Conservation (phyloP, 345 rosid genomes). For the Sisymbrium altissimum region DNA sequence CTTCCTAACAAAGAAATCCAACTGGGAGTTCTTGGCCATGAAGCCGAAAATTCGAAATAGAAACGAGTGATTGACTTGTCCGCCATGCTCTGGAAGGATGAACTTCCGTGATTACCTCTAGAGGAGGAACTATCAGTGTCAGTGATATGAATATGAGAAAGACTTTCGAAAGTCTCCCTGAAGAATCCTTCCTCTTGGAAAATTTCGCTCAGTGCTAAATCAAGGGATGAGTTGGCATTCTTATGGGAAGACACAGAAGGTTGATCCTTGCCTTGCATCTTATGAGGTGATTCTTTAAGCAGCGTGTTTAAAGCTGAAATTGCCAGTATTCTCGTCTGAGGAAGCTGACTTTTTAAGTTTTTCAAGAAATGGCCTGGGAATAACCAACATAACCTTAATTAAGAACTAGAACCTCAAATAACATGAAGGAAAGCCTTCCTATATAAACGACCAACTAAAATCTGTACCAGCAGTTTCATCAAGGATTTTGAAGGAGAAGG, state of each 20-base stretch:
- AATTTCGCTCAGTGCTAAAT: conserved; percentile 71
- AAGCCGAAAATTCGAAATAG: conserved; percentile 91
- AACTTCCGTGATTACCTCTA: conserved; percentile 73
- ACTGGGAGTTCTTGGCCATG: conserved; percentile 99
- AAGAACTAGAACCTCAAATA: conserved; percentile 12
- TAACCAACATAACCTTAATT: conserved; percentile 14
- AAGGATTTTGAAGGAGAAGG: conserved; percentile 64
- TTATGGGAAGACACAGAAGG: conserved; percentile 32
- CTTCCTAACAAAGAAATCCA: conserved; percentile 92
- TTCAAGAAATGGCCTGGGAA: conserved; percentile 88
- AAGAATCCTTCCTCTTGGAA: conserved; percentile 92
- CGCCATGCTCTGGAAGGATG: conserved; percentile 82
- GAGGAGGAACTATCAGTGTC: conserved; percentile 75
- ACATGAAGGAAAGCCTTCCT: background rate
- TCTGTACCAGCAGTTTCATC: conserved; percentile 83
- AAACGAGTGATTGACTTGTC: conserved; percentile 95
- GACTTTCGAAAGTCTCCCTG: conserved; percentile 78
- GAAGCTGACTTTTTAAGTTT: conserved; percentile 95
- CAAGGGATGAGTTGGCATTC: conserved; percentile 65
- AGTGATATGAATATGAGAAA: conserved; percentile 89
- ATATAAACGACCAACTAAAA: conserved; percentile 20
- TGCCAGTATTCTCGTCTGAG: conserved; percentile 97
- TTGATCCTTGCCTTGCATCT: conserved; percentile 51
- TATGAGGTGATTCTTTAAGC: conserved; percentile 92
- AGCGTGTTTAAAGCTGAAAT: conserved; percentile 91